Conservation (phyloP, 2,329 filamentous ascomycete genomes). For the Cercospora sp. region DNA sequence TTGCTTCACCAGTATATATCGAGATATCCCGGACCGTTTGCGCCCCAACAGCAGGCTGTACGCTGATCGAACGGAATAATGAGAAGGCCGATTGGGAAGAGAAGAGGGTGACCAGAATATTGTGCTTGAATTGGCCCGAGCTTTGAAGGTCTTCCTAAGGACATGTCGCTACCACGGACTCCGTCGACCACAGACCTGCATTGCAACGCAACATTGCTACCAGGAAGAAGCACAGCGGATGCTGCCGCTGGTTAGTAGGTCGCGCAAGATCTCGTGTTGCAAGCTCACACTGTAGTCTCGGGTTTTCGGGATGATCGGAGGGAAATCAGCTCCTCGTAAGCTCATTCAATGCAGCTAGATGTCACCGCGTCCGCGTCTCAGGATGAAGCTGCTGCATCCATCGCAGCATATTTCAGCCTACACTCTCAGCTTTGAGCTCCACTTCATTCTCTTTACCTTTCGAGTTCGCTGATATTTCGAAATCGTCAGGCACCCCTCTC, state of each 20-base stretch:
- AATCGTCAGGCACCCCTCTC: slow-evolving; percentile 76
- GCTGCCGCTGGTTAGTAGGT: neutral
- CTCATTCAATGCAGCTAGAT: neutral
- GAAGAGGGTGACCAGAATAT: too few relatives aligned
- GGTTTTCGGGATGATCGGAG: neutral
- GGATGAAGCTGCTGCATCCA: neutral
- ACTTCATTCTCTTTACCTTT: neutral
- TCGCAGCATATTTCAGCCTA: neutral
- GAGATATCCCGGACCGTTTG: too few relatives aligned
- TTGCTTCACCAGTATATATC: neutral
- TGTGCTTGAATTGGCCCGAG: too few relatives aligned
- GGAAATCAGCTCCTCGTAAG: neutral
- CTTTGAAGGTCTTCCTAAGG: neutral
- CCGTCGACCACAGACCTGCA: neutral
- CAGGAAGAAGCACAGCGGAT: neutral
- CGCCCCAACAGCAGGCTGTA: too few relatives aligned
- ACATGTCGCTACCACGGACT: neutral
- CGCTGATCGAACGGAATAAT: too few relatives aligned
- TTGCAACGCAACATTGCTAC: neutral
- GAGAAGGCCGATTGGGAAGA: too few relatives aligned
- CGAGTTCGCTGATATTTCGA: slow-evolving; percentile 41
- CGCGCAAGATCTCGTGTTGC: neutral
- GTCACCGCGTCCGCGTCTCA: neutral
- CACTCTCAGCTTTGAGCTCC: neutral
- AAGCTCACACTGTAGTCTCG: neutral